Evolutionary conservation across 345 rosid genomes (phyloP).

Genomic region (Salix arbutifolia): DNA sequence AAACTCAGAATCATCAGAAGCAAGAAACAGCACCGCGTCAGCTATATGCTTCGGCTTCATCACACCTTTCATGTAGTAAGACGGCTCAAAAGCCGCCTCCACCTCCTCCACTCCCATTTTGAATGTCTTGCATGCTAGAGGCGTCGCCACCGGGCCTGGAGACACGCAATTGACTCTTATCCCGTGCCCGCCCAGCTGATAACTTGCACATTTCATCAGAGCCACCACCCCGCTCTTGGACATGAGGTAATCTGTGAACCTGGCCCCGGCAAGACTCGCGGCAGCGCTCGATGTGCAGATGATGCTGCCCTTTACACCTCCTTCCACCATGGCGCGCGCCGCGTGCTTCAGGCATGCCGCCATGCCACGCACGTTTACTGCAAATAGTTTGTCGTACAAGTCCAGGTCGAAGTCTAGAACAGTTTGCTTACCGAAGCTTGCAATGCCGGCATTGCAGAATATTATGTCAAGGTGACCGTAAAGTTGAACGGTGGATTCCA

Average conservation of each 20-base stretch:
- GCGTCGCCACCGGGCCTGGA: slow-evolving; percentile 32
- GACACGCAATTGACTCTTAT: slow-evolving; percentile 45
- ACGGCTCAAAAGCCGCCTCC: slow-evolving; percentile 16
- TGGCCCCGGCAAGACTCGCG: neutral
- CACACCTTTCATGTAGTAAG: slow-evolving; percentile 23
- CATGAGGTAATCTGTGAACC: slow-evolving; percentile 25
- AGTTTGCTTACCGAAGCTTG: slow-evolving; percentile 12
- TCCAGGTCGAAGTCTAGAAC: slow-evolving; percentile 23
- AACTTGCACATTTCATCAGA: slow-evolving; percentile 33
- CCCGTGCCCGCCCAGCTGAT: slow-evolving; percentile 40
- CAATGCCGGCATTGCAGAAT: slow-evolving; percentile 41
- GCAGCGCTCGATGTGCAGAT: slow-evolving; percentile 35
- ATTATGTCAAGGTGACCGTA: slow-evolving; percentile 30
- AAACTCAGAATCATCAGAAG: slow-evolving; percentile 28
- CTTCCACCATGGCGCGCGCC: slow-evolving; percentile 38
- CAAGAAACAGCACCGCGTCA: slow-evolving; percentile 39
- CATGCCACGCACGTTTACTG: slow-evolving; percentile 30
- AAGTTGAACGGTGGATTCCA: slow-evolving; percentile 19
- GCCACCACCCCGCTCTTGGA: slow-evolving; percentile 43
- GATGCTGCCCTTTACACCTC: slow-evolving; percentile 33
- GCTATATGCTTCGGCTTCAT: slow-evolving; percentile 31
- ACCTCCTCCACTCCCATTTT: slow-evolving; percentile 12
- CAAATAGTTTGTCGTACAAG: slow-evolving; percentile 16
- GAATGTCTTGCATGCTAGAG: neutral
- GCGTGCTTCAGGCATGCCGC: slow-evolving; percentile 30